Evolutionary conservation across 1,284 basidiomycete genomes (phyloP), one percentile per base, ranked within the genome.

Genomic region (Sphaerobolus stellatus): DNA sequence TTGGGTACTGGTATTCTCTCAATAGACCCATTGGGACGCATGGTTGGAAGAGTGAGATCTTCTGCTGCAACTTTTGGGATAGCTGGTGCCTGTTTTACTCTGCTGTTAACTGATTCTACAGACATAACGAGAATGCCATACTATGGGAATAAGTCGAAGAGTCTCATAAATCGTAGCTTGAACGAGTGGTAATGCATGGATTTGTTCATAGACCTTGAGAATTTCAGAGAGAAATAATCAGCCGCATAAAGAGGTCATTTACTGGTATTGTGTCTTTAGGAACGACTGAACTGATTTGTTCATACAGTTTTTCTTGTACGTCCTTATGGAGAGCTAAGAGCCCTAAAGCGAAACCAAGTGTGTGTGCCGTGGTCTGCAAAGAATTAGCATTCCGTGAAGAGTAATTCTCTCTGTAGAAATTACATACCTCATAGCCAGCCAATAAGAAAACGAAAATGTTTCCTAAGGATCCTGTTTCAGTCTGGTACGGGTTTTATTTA

Each of bases 361-460:
- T 82, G 62, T 82, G 76, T 0, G 78, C 78, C 2, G 76, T 73
- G 0, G 80, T 82, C 71, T 80, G 73, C 24, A 16, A 27, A 24
- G 18, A 22, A 29, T 14, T 11, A 36, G 33, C 18, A 36, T 11
- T 11, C 33, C 33, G 40, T 24, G 8, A 6, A 18, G 7, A 11
- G 28, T 2, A 4, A 43, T 14, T 4, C 13, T n/a, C 9, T 31
- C 27, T 27, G 22, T 30, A 20, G 22, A 6, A 8, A 16, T 30
- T 4, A 57, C 63, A 3, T 56, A 81, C 81, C 71, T 84, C 83
- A 59, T 84, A 81, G 6, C 82, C 83, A 41, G 83, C 83, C 27
- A 85, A 60, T 33, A 84, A 63, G 44, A 83, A 81, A 14, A 82
- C 74, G 59, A 80, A 82, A 22, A 82, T 76, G 61, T 85, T 83